These are phyloP conservation scores for Escallonia rubra DNA, from an alignment of 129 eudicot species.

Conservation along the genomic window DNA sequence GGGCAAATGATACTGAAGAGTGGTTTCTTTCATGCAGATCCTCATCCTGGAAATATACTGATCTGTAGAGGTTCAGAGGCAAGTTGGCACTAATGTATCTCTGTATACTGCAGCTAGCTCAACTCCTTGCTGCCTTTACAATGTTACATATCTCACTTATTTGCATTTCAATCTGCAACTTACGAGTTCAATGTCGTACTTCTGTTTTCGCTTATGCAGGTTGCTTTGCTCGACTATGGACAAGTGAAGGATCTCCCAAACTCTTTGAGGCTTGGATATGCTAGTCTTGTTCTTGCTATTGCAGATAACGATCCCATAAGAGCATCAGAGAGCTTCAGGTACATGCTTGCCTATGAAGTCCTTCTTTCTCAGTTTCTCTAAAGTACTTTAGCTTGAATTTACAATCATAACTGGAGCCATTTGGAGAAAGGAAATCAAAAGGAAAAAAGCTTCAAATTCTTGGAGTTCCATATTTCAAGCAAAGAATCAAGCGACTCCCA, in stretches of 20 bases:
- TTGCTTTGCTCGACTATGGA: slow-evolving; percentile 96
- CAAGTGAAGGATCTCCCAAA: slow-evolving; percentile 99
- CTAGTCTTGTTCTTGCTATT: slow-evolving; percentile 80
- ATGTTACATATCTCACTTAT: background rate
- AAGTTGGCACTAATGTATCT: slow-evolving; percentile 11
- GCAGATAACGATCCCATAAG: slow-evolving; percentile 77
- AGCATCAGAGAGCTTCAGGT: slow-evolving; percentile 85
- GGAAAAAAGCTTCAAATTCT: too few species aligned
- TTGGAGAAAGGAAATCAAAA: too few species aligned
- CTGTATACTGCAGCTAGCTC: background rate
- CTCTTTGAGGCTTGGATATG: slow-evolving; percentile 80
- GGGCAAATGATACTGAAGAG: slow-evolving; percentile 98
- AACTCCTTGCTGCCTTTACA: background rate
- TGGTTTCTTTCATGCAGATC: slow-evolving; percentile 99
- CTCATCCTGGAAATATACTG: slow-evolving; percentile 96
- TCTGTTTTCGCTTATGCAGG: slow-evolving; percentile 29
- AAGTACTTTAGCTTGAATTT: too few species aligned
- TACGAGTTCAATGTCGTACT: background rate
- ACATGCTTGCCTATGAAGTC: slow-evolving; percentile 4
- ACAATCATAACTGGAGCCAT: too few species aligned
- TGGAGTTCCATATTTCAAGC: too few species aligned
- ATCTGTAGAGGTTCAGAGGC: slow-evolving; percentile 89
- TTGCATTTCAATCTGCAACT: background rate
- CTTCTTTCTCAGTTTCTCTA: background rate
- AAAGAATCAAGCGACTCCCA: too few species aligned